Base-by-base conservation (phyloP, 2,329 filamentous ascomycete species). In the Colletotrichum sp. region DNA sequence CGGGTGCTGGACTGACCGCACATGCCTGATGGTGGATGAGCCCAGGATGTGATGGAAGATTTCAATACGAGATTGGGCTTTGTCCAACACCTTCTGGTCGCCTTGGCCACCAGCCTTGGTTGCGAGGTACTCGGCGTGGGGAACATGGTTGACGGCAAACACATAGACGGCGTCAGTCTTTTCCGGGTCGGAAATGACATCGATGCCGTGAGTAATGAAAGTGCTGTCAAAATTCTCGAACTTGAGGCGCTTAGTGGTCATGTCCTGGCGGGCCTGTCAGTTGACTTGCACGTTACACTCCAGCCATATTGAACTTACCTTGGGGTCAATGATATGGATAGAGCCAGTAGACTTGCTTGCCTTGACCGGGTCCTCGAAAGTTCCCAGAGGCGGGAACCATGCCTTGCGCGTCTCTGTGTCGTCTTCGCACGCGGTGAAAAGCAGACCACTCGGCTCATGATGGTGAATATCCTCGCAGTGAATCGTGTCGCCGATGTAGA, bases 401-500 rank as follows among this genome's bases (percentile, higher is more conserved):
- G 80, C 79, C 59, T 87, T 87, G 0, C 90, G 84, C 0, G 80
- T 78, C 6, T 81, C 78, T 2, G 83, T 80, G 44, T 88, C 89
- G 60, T 75, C 73, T 36, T 91, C 87, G 77, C 91, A 93, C 0
- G 91, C 90, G 0, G 90, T 88, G 79, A 92, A 93, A 2, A 93
- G 81, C 9, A 86, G 74, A 0, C 87, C 85, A 18, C 87, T 88
- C 0, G 86, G 81, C 2, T 80, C 80, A 76, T 92, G 88, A 71
- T 91, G 86, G 78, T 93, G 91, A 5, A 93, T 64, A 76, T 93
- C 92, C 78, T 93, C 92, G 79, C 91, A 93, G 18, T 90, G 85
- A 4, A 85, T 80, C 0, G 91, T 92, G 76, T 90, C 88, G 0
- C 86, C 81, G 12, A 93, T 89, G 12, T 79, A 76, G 8, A 85